Evolutionary conservation across 768 basidiomycete species (phyloP).

Genomic region (Panaeolus papilionaceus): DNA sequence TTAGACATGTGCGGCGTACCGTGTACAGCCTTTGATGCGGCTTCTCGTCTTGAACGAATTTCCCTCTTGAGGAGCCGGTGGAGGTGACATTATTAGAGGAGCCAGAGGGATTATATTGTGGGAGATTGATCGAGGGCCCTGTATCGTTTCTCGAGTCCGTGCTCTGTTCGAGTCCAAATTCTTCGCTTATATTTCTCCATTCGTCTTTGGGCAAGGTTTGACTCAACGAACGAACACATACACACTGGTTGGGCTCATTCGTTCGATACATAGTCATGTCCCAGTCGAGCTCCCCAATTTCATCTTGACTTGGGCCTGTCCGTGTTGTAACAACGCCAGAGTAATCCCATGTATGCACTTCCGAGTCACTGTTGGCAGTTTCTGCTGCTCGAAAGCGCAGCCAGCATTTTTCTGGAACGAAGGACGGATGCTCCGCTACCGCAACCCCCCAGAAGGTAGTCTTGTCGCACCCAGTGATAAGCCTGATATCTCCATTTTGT

Average conservation of each 20-base stretch:
- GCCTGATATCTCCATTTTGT: slow-evolving; percentile 31
- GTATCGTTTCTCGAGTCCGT: too few species aligned
- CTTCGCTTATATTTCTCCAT: slow-evolving; percentile 2
- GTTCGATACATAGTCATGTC: background rate
- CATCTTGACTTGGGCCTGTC: slow-evolving; percentile 1
- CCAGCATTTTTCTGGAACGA: background rate
- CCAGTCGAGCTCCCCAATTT: slow-evolving; percentile 1
- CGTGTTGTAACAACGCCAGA: background rate
- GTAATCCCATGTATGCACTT: slow-evolving; percentile 12
- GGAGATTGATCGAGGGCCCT: background rate
- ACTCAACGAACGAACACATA: slow-evolving; percentile 9
- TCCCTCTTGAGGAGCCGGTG: too few species aligned
- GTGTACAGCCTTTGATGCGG: too few species aligned
- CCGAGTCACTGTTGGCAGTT: background rate
- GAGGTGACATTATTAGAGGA: too few species aligned
- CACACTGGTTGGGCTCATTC: slow-evolving; percentile 7
- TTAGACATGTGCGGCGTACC: too few species aligned
- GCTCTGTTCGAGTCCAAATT: background rate
- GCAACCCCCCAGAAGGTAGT: slow-evolving; percentile 33
- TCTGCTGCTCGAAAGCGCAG: slow-evolving; percentile 11
- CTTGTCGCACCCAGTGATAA: slow-evolving; percentile 34
- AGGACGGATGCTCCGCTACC: slow-evolving; percentile 19
- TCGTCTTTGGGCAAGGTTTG: slow-evolving; percentile 3
- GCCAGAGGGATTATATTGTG: too few species aligned
- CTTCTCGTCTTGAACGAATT: too few species aligned